phyloP scores from a whole-genome alignment of 2,329 filamentous ascomycete species.

The Salinomyces thailandicus region DNA sequence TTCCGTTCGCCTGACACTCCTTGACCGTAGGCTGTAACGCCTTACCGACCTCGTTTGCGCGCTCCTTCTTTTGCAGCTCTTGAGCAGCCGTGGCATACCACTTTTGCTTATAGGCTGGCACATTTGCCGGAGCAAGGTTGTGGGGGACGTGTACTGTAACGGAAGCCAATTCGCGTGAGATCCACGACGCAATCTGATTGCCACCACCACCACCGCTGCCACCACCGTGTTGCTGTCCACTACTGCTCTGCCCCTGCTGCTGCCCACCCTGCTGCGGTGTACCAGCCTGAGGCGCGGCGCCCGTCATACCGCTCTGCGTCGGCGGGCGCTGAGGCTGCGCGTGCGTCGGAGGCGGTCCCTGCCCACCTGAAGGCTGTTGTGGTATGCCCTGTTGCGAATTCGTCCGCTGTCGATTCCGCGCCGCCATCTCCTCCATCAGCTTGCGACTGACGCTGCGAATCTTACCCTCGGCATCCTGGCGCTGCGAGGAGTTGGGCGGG shows the following conservation, averaged over 20 bases:
- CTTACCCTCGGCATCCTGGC: conserved; percentile 44
- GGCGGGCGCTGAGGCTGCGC: conserved; percentile 9
- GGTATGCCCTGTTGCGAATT: conserved; percentile 1
- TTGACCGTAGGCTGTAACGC: neutral
- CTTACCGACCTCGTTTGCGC: conserved; percentile 2
- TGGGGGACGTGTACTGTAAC: conserved; percentile 1
- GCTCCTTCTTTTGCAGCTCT: conserved; percentile 1
- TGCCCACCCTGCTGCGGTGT: conserved; percentile 2
- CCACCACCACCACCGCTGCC: neutral
- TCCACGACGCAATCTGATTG: neutral
- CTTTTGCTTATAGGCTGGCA: conserved; percentile 3
- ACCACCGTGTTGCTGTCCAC: neutral
- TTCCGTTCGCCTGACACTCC: neutral
- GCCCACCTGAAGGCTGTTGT: conserved; percentile 1
- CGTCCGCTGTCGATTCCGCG: conserved; percentile 12
- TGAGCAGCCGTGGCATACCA: conserved; percentile 3
- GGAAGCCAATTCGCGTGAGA: neutral
- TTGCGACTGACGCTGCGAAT: conserved; percentile 36
- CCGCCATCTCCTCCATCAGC: conserved; percentile 30
- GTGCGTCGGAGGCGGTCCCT: conserved; percentile 6
- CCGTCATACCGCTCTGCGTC: conserved; percentile 4
- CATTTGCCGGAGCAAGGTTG: neutral
- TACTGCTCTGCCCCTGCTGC: conserved; percentile 2
- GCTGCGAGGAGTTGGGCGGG: conserved; percentile 38
- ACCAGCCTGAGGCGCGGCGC: neutral